Base-by-base conservation (phyloP, 2,329 filamentous ascomycete genomes). In the Ilyonectria mors-panacis region DNA sequence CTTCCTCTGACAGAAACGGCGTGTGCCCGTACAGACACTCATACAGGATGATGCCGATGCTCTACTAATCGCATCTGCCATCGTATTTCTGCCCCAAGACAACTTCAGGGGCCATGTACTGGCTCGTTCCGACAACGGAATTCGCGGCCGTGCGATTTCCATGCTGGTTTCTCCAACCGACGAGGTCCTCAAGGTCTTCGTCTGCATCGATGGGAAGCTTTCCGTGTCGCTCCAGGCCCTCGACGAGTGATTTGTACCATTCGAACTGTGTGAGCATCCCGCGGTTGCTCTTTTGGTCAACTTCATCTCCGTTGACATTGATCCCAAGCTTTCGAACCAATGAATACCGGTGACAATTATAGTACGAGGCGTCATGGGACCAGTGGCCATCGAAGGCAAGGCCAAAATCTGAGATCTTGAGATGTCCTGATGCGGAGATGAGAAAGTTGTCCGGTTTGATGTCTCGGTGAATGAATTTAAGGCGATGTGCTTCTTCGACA, bases 361-460 rank as follows among this genome's bases (percentile, higher is more conserved):
- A 97, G 81, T 97, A 98, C 1, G 89, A 85, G 70, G 95, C 92
- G 70, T 97, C 94, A 78, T 98, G 95, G 15, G 93, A 90, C 95
- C 95, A 98, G 78, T 97, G 94, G 0, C 95, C 95, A 77, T 98
- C 93, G 77, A 98, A 98, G 0, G 95, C 94, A 42, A 99, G 88
- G 0, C 96, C 95, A 79, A 99, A 99, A 76, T 99, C 96, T 0
- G 95, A 97, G 44, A 98, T 97, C 77, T 97, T 98, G 66, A 98
- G 81, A 78, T 99, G 96, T 0, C 96, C 95, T 19, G 93, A 92
- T 0, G 93, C 88, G 9, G 93, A 93, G 74, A 98, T 94, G 33
- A 98, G 86, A 76, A 99, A 98, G 76, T 99, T 99, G 84, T 98
- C 95, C 0, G 95, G 96, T 80, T 99, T 99, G 78, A 98, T 89